Percentiles rank a stretch among this genome's conserved stretches.
Conservation (phyloP, 306 rosid genomes). For the Vigna mungo region DNA sequence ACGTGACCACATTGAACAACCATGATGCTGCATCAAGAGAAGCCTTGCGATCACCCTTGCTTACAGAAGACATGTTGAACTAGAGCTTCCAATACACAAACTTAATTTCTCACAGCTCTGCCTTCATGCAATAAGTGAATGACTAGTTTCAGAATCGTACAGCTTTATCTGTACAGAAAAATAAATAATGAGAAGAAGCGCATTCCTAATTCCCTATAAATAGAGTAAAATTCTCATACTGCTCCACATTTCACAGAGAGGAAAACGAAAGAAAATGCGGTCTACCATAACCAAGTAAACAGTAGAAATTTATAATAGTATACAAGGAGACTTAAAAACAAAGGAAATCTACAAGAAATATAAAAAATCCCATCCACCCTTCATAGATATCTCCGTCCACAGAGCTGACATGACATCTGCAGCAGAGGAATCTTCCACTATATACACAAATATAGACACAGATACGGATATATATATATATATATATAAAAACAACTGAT, state of each 20-base stretch:
- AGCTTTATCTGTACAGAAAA: conserved; percentile 47
- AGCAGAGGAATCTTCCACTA: conserved; percentile 21
- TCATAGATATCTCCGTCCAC: background rate
- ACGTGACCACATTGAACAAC: conserved; percentile 85
- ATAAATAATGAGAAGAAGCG: conserved; percentile 42
- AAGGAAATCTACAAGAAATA: conserved; percentile 14
- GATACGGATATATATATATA: background rate
- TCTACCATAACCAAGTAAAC: background rate
- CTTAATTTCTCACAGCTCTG: conserved; percentile 38
- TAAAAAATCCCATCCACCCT: conserved; percentile 19
- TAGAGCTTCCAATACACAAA: conserved; percentile 36
- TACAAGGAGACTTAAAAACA: conserved; percentile 20
- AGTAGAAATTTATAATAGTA: background rate
- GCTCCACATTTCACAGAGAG: background rate
- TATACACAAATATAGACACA: background rate
- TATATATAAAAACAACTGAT: conserved; percentile 14
- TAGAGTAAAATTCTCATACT: background rate
- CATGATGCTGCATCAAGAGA: conserved; percentile 79
- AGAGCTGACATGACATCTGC: conserved; percentile 2
- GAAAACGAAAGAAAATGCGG: background rate
- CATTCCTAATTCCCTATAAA: conserved; percentile 18
- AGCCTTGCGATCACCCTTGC: conserved; percentile 77
- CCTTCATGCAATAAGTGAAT: conserved; percentile 44
- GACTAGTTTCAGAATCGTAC: conserved; percentile 33
- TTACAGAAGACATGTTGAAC: conserved; percentile 64